phyloP scores from a whole-genome alignment of 208 protist genomes.

The Trypanosoma congolense region DNA sequence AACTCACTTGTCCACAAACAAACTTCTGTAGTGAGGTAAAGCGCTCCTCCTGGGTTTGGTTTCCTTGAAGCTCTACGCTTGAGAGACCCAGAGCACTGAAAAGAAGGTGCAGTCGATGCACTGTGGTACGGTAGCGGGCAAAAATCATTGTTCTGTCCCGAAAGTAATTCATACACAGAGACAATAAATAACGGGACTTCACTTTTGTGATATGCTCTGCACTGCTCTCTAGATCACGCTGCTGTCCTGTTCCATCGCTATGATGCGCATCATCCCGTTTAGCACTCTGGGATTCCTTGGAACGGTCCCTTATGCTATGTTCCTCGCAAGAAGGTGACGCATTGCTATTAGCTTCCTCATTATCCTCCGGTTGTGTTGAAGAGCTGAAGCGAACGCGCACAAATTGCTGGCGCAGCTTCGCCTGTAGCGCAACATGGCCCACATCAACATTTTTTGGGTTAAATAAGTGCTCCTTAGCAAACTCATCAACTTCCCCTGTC shows the following conservation, averaged over 20 bases:
- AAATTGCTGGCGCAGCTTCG: conserved; percentile 86
- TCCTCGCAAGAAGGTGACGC: conserved; percentile 12
- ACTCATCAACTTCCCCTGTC: conserved; percentile 83
- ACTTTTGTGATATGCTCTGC: conserved; percentile 60
- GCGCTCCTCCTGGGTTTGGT: conserved; percentile 83
- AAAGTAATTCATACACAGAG: conserved; percentile 77
- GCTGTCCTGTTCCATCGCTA: conserved; percentile 10
- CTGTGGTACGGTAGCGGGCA: conserved; percentile 77
- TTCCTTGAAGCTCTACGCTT: conserved; percentile 79
- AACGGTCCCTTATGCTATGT: conserved; percentile 31
- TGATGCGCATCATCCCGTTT: background rate
- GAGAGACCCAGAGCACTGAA: conserved; percentile 68
- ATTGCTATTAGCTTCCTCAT: conserved; percentile 22
- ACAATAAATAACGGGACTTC: conserved; percentile 79
- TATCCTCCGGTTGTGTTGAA: background rate
- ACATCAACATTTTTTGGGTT: conserved; percentile 85
- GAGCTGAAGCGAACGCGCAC: conserved; percentile 49
- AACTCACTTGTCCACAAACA: conserved; percentile 52
- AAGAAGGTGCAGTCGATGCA: conserved; percentile 76
- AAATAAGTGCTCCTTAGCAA: conserved; percentile 82
- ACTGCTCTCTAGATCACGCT: conserved; percentile 7
- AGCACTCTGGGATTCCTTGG: conserved; percentile 41
- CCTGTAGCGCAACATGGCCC: conserved; percentile 85
- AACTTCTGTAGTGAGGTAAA: conserved; percentile 80
- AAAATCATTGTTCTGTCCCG: conserved; percentile 82